phyloP scores from a whole-genome alignment of 1,284 basidiomycete genomes.

The Boletus smithii region DNA sequence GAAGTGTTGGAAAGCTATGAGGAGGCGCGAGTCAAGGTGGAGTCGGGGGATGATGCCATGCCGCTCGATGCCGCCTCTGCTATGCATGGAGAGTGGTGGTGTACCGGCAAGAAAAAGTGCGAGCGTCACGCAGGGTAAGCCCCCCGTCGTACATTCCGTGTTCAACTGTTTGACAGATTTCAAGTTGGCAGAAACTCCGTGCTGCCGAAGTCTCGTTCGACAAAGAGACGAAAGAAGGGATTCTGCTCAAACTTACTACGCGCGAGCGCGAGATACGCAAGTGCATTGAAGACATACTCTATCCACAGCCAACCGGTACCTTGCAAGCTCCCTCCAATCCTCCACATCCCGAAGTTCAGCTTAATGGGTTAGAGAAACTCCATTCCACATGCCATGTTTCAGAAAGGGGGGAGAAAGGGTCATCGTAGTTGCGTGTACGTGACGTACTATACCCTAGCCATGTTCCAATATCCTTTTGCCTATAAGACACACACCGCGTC shows the following conservation, averaged over 20 bases:
- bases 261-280: conserved; percentile 71
- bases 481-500: conserved; percentile 20
- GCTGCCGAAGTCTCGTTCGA: conserved; percentile 68
- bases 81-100: conserved; percentile 64
- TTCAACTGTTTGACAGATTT: conserved; percentile 9
- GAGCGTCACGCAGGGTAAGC: conserved; percentile 72
- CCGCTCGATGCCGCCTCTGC: conserved; percentile 41
- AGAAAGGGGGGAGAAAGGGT: conserved; percentile 65
- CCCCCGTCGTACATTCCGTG: conserved; percentile 9
- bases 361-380: conserved; percentile 47
- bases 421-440: conserved; percentile 35
- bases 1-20: conserved; percentile 68
- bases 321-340: conserved; percentile 39
- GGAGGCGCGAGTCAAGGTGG: conserved; percentile 37
- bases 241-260: conserved; percentile 58
- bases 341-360: conserved; percentile 37
- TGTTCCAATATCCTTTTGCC: conserved; percentile 12
- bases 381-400: conserved; percentile 41
- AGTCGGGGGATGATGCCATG: conserved; percentile 26
- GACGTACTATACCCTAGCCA: conserved; percentile 19
- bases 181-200: conserved; percentile 77
- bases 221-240: conserved; percentile 62
- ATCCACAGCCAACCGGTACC: conserved; percentile 42
- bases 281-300: conserved; percentile 64
- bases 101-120: conserved; percentile 68